Conservation (phyloP, 805 yeast species). For the Torulaspora quercuum region DNA sequence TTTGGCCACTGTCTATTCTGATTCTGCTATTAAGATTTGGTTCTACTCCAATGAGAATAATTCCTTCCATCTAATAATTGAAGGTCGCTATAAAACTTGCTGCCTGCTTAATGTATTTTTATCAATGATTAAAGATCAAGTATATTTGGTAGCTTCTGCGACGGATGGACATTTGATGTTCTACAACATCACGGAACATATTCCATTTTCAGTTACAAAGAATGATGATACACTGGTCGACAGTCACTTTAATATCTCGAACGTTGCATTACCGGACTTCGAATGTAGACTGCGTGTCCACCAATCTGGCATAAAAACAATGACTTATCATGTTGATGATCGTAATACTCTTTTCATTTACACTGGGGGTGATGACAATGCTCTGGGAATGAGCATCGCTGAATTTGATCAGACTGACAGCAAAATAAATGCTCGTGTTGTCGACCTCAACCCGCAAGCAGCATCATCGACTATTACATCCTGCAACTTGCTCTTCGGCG, state of each 20-base stretch:
- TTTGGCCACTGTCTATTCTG: slow-evolving; percentile 75
- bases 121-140: slow-evolving; percentile 29
- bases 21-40: slow-evolving; percentile 73
- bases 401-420: slow-evolving; percentile 23
- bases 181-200: slow-evolving; percentile 48
- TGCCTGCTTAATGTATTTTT: slow-evolving; percentile 68
- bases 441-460: slow-evolving; percentile 48
- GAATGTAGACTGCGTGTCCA: slow-evolving; percentile 54
- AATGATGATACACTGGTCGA: slow-evolving; percentile 9
- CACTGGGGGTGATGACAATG: slow-evolving; percentile 95
- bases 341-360: slow-evolving; percentile 38
- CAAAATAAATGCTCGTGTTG: slow-evolving; percentile 25
- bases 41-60: slow-evolving; percentile 40
- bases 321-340: slow-evolving; percentile 36
- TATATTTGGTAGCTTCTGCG: slow-evolving; percentile 54
- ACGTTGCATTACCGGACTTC: slow-evolving; percentile 12
- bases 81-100: slow-evolving; percentile 62
- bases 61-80: slow-evolving; percentile 43
- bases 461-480: slow-evolving; percentile 88
- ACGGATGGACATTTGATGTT: slow-evolving; percentile 78
- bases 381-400: slow-evolving; percentile 46
- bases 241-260: not conserved
- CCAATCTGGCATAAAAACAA: slow-evolving; percentile 77
- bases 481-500: slow-evolving; percentile 38
- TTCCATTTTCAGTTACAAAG: slow-evolving; percentile 23